phyloP scores from a whole-genome alignment of 345 rosid genomes.

The Pugionium cornutum region DNA sequence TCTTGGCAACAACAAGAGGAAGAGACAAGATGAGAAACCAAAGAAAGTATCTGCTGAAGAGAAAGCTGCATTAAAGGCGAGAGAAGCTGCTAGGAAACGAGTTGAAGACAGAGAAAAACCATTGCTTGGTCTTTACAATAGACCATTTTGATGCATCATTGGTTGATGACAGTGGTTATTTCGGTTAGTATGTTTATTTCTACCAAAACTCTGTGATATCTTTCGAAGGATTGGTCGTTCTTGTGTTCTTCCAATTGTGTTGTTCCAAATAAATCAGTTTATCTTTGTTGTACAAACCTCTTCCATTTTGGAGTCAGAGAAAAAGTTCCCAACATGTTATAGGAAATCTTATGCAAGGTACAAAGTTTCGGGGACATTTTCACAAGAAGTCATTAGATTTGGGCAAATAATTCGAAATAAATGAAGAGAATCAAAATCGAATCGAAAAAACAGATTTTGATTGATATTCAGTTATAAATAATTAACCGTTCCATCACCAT shows the following conservation, averaged over 20 bases:
- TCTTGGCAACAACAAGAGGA: conserved; percentile 60
- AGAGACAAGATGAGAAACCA: conserved; percentile 62
- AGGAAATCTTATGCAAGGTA: no score
- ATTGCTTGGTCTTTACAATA: conserved; percentile 80
- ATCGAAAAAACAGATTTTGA: no score
- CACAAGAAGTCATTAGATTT: no score
- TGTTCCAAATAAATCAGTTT: no score
- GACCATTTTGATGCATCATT: conserved; percentile 47
- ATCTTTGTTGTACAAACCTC: no score
- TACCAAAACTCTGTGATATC: background rate
- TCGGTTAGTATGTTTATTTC: background rate
- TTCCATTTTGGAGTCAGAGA: no score
- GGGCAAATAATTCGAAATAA: no score
- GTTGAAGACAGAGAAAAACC: conserved; percentile 89
- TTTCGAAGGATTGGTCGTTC: conserved; percentile 5
- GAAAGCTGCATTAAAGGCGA: conserved; percentile 77
- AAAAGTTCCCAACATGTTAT: no score
- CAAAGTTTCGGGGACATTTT: no score
- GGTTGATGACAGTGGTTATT: conserved; percentile 5
- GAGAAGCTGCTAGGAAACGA: conserved; percentile 95
- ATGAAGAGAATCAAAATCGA: no score
- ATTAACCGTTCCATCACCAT: no score
- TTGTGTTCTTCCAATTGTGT: background rate
- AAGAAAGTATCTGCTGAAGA: conserved; percentile 75
- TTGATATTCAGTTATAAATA: no score